Base-by-base conservation (phyloP, 2,329 filamentous ascomycete species). In the Claviceps monticola region DNA sequence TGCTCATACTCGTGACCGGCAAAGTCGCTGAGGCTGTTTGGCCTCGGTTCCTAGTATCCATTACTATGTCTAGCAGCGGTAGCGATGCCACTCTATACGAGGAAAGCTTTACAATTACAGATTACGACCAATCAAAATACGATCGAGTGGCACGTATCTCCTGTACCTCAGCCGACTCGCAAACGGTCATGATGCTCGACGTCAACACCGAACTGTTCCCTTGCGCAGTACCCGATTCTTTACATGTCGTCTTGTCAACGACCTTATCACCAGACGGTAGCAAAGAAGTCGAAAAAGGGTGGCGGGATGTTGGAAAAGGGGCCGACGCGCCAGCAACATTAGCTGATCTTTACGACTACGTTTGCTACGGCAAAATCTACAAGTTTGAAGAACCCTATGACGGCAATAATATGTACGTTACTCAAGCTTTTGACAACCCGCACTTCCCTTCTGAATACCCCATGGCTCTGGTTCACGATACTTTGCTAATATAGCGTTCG, bases 141-240 rank as follows among this genome's bases (percentile, higher is more conserved):
- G 93, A 97, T 72, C 88, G 91, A 57, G 91, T 96, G 26, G 86
- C 88, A 51, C 91, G 93, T 60, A 80, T 97, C 64, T 80, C 74
- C 51, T 89, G 82, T 64, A 86, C 78, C 49, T 91, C 85, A 23
- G 75, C 78, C 59, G 88, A 95, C 70, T 79, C 78, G 60, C 75
- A 80, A 57, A 87, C 86, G 34, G 76, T 80, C 57, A 83, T 97
- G 73, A 83, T 81, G 5, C 85, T 98, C 55, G 93, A 98, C 71
- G 82, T 97, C 70, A 96, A 97, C 74, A 85, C 81, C 53, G 91
- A 98, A 71, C 80, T 98, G 7, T 96, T 93, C 69, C 87, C 87
- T 2, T 80, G 86, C 60, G 67, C 73, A 41, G 72, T 81, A 8
- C 86, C 85, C 64, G 90, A 95, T 60, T 84, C 76, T 14, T 69